Percentiles rank a stretch among this genome's conserved stretches.
Evolutionary conservation across 1,284 basidiomycete species (phyloP).

Genomic region (Ustilago tritici): DNA sequence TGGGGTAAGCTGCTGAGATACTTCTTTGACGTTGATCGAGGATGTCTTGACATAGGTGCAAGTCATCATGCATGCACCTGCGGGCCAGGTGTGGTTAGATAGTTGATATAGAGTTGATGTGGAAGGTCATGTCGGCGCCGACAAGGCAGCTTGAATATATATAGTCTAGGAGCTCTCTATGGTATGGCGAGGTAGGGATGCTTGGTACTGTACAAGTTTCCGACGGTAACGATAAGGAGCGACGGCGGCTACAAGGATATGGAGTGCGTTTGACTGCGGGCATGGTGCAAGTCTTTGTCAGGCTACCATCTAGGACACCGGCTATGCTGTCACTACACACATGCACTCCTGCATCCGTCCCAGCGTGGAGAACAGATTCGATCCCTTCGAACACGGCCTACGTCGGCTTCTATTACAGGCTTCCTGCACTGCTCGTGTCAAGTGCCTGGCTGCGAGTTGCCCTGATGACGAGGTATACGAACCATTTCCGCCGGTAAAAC

Average conservation of each 20-base stretch:
- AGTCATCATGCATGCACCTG: background rate
- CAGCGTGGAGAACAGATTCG: background rate
- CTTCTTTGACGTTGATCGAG: background rate
- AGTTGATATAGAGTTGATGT: background rate
- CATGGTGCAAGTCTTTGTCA: background rate
- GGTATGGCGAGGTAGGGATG: background rate
- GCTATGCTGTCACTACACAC: background rate
- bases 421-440: background rate
- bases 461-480: conserved; percentile 7
- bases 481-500: conserved; percentile 13
- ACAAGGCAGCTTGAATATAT: background rate
- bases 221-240: background rate
- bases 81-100: background rate
- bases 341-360: background rate
- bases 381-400: background rate
- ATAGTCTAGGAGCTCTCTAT: background rate
- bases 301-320: background rate
- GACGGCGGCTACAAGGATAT: background rate
- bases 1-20: background rate
- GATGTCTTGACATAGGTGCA: background rate
- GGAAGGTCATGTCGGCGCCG: background rate
- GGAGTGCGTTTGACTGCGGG: background rate
- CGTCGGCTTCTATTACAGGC: background rate
- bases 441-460: background rate
- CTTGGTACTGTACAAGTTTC: background rate